Evolutionary conservation across 345 rosid genomes (phyloP).

Genomic region (Salix udensis): DNA sequence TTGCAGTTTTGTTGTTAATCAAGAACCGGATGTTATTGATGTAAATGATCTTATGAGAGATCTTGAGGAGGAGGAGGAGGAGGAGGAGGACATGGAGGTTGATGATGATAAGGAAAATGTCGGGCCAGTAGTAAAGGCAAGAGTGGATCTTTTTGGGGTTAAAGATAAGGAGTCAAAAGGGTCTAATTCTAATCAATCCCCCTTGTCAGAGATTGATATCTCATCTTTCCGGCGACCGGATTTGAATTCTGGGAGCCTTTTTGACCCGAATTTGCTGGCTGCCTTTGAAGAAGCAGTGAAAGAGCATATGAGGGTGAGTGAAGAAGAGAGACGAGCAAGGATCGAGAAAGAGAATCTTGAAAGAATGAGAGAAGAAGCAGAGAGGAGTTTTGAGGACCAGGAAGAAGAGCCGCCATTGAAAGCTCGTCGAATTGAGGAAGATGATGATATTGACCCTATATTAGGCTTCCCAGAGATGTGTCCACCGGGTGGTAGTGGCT

Average conservation of each 20-base stretch:
- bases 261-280: slow-evolving; percentile 68
- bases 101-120: slow-evolving; percentile 52
- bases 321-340: slow-evolving; percentile 37
- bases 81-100: slow-evolving; percentile 19
- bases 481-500: slow-evolving; percentile 66
- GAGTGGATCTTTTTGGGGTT: neutral
- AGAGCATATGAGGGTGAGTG: slow-evolving; percentile 36
- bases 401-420: slow-evolving; percentile 43
- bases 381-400: slow-evolving; percentile 5
- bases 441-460: slow-evolving; percentile 33
- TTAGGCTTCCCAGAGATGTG: slow-evolving; percentile 48
- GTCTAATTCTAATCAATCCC: slow-evolving; percentile 18
- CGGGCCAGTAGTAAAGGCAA: slow-evolving; percentile 25
- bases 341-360: slow-evolving; percentile 7
- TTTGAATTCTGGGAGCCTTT: slow-evolving; percentile 59
- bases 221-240: slow-evolving; percentile 65
- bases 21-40: slow-evolving; percentile 38
- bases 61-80: slow-evolving; percentile 35
- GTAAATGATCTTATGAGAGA: slow-evolving; percentile 46
- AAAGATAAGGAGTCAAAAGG: slow-evolving; percentile 20
- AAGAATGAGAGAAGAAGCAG: neutral
- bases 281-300: slow-evolving; percentile 61
- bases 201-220: slow-evolving; percentile 46
- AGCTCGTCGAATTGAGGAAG: slow-evolving; percentile 32
- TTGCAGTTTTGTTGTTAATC: neutral